A percentile compares a stretch with the other conserved stretches of the same genome.
Evolutionary conservation across 176 grass and related monocot genomes (phyloP).

Genomic region (Aegilops tauschii): DNA sequence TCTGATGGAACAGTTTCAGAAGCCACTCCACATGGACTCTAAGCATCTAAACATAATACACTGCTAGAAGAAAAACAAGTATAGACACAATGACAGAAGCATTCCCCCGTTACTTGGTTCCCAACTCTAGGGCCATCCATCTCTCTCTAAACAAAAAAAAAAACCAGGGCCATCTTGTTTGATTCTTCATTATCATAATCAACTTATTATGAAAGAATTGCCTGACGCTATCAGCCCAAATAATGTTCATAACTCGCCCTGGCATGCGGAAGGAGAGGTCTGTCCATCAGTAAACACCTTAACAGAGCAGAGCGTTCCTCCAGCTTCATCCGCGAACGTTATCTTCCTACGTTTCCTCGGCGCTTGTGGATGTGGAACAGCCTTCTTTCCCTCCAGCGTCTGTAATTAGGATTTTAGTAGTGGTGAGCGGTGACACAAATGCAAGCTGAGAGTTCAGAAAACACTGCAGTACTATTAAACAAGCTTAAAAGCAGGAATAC

Average conservation of each 20-base stretch:
- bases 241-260: conserved; percentile 28
- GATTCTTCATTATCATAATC: not conserved
- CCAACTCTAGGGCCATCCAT: too few species aligned
- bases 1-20: not conserved
- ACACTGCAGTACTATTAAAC: not conserved
- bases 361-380: conserved; percentile 24
- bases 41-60: conserved; percentile 31
- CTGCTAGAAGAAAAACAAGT: not conserved
- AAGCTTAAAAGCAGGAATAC: conserved; percentile 22
- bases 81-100: not conserved
- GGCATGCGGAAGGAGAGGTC: conserved; percentile 32
- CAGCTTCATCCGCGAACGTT: conserved; percentile 89
- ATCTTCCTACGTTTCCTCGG: conserved; percentile 62
- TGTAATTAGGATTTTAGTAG: conserved; percentile 41
- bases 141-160: not conserved
- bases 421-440: not conserved
- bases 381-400: conserved; percentile 51
- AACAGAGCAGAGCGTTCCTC: conserved; percentile 76
- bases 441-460: conserved; percentile 11
- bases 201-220: not conserved
- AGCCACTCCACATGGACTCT: conserved; percentile 11
- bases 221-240: not conserved
- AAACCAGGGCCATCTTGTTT: not conserved
- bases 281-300: conserved; percentile 54
- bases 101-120: not conserved